A percentile compares a stretch with the other conserved stretches of the same genome.
Conservation (phyloP, 2,329 filamentous ascomycete genomes). For the Teratosphaeria zuluensis region DNA sequence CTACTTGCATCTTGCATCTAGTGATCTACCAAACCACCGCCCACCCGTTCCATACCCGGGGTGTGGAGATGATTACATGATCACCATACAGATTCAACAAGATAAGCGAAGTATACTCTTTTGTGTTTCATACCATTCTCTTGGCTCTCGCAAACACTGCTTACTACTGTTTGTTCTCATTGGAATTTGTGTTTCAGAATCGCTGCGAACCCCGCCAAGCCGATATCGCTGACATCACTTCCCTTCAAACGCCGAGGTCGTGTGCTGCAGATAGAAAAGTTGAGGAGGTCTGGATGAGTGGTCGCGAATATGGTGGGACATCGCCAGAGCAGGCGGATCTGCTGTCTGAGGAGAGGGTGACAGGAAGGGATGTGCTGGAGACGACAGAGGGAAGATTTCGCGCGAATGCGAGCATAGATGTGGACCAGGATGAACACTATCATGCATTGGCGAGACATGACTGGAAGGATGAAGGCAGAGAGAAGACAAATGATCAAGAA, state of each 20-base stretch:
- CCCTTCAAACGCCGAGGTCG: neutral
- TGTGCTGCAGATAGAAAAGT: neutral
- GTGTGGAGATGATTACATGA: neutral
- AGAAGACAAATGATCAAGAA: neutral
- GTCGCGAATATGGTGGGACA: neutral
- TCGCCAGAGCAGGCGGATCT: neutral
- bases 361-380: neutral
- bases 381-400: neutral
- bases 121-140: neutral
- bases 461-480: neutral
- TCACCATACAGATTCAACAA: neutral
- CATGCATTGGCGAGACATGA: too few relatives aligned
- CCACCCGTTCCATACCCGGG: too few relatives aligned
- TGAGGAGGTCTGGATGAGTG: constrained; percentile 2
- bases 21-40: neutral
- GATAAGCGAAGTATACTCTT: neutral
- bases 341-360: neutral
- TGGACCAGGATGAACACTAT: neutral
- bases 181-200: neutral
- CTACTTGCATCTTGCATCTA: neutral
- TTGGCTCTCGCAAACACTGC: neutral
- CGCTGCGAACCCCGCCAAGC: neutral
- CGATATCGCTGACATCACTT: neutral
- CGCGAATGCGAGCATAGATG: neutral
- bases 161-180: neutral